Conservation (phyloP, 257 asterid genomes). For the Cinchona pubescens region DNA sequence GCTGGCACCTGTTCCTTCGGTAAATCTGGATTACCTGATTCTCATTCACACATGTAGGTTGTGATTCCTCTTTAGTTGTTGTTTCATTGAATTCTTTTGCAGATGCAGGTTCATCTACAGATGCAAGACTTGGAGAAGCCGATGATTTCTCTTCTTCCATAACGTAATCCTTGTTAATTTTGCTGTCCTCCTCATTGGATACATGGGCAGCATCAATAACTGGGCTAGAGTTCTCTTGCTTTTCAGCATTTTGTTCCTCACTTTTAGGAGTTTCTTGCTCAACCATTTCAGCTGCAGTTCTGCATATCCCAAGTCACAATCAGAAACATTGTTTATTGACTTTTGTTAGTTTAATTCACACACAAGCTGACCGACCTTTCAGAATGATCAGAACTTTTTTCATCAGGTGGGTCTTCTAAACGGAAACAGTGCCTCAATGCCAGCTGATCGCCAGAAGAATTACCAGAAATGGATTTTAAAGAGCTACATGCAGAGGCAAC, state of each 20-base stretch:
- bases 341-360: constrained; percentile 13
- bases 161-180: constrained; percentile 27
- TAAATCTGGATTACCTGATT: constrained; percentile 36
- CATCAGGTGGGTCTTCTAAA: constrained; percentile 87
- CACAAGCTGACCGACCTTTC: constrained; percentile 53
- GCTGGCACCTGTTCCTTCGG: constrained; percentile 35
- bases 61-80: constrained; percentile 29
- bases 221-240: constrained; percentile 33
- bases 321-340: constrained; percentile 22
- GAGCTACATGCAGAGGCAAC: constrained; percentile 70
- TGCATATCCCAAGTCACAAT: constrained; percentile 42
- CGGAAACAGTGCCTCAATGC: constrained; percentile 87
- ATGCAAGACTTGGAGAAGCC: constrained; percentile 33
- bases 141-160: constrained; percentile 38
- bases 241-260: constrained; percentile 37
- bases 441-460: constrained; percentile 64
- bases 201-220: constrained; percentile 13
- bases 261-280: constrained; percentile 40
- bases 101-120: constrained; percentile 37
- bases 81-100: constrained; percentile 37
- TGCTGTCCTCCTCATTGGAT: constrained; percentile 5
- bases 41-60: constrained; percentile 31
- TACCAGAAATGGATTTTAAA: constrained; percentile 57
- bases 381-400: constrained; percentile 33
- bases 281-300: constrained; percentile 43